Percentiles rank a stretch among this genome's conserved stretches.
Conservation (phyloP, 352 stramenopile species). For the Phytopythium delawarense region DNA sequence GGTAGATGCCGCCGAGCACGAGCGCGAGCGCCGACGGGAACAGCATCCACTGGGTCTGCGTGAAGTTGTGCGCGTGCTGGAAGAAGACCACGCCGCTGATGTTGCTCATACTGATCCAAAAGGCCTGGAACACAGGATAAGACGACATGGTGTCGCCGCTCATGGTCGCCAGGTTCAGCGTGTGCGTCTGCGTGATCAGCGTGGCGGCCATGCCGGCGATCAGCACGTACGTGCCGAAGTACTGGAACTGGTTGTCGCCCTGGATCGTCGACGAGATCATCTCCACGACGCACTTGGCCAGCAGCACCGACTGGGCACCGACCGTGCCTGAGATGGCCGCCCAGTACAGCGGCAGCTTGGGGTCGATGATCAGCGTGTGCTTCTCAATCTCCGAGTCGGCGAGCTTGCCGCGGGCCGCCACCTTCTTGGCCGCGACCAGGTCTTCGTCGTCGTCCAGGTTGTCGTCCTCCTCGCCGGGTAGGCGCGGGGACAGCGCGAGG, state of each 20-base stretch:
- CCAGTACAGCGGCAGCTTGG: constrained; percentile 85
- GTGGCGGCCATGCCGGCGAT: constrained; percentile 67
- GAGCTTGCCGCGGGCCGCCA: constrained; percentile 41
- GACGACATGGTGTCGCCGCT: constrained; percentile 80
- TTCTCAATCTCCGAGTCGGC: constrained; percentile 74
- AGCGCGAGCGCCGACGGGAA: constrained; percentile 69
- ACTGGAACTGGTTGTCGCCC: constrained; percentile 84
- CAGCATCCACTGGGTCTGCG: constrained; percentile 75
- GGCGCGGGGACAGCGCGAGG: constrained; percentile 26
- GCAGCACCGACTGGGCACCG: constrained; percentile 75
- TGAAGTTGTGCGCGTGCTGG: constrained; percentile 83
- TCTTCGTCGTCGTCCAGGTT: constrained; percentile 46
- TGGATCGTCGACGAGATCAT: constrained; percentile 79
- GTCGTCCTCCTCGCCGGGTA: constrained; percentile 50
- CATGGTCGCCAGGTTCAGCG: constrained; percentile 85
- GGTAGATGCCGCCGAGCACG: constrained; percentile 71
- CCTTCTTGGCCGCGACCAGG: constrained; percentile 40
- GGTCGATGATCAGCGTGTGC: constrained; percentile 82
- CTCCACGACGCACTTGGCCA: constrained; percentile 83
- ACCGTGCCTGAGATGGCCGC: constrained; percentile 82
- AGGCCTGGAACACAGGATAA: constrained; percentile 85
- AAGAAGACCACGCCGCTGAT: constrained; percentile 87
- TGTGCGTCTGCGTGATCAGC: constrained; percentile 82
- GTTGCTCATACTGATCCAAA: constrained; percentile 88
- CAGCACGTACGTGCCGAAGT: constrained; percentile 82